Conservation (phyloP, 768 basidiomycete genomes). For the Clitopilus hobsonii region DNA sequence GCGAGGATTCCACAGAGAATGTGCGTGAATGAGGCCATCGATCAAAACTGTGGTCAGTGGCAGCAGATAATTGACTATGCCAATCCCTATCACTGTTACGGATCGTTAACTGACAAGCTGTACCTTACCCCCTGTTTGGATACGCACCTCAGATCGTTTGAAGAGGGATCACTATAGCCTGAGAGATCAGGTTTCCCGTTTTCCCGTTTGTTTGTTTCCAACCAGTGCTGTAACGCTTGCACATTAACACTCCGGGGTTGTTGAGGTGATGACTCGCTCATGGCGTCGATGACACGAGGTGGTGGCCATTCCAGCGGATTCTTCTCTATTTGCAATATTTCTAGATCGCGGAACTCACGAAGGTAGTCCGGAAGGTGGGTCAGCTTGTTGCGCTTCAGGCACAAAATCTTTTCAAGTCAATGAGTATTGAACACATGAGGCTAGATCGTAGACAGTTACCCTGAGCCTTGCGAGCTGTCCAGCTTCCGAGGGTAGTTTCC, state of each 20-base stretch:
- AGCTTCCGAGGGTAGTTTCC: slow-evolving; percentile 70
- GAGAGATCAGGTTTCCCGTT: neutral
- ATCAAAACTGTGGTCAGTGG: neutral
- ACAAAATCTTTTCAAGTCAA: slow-evolving; percentile 1
- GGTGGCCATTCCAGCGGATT: slow-evolving; percentile 97
- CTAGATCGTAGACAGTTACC: slow-evolving; percentile 46
- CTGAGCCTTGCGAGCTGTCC: slow-evolving; percentile 75
- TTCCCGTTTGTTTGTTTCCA: slow-evolving; percentile 34
- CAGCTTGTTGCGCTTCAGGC: slow-evolving; percentile 74
- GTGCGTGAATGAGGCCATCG: neutral
- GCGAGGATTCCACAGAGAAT: neutral
- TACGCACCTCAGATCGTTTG: neutral
- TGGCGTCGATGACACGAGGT: neutral
- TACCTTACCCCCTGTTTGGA: no score
- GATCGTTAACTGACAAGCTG: no score
- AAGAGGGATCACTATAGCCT: neutral
- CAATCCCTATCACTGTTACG: neutral
- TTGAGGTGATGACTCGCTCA: slow-evolving; percentile 32
- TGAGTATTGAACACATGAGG: neutral
- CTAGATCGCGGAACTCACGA: slow-evolving; percentile 62
- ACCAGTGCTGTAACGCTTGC: slow-evolving; percentile 66
- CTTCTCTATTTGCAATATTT: slow-evolving; percentile 80
- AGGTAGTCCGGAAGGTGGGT: slow-evolving; percentile 76
- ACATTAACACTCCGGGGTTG: slow-evolving; percentile 72
- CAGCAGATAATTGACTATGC: neutral